Conservation (phyloP, 2,329 filamentous ascomycete species). For the Arthrinium phaeospermum region DNA sequence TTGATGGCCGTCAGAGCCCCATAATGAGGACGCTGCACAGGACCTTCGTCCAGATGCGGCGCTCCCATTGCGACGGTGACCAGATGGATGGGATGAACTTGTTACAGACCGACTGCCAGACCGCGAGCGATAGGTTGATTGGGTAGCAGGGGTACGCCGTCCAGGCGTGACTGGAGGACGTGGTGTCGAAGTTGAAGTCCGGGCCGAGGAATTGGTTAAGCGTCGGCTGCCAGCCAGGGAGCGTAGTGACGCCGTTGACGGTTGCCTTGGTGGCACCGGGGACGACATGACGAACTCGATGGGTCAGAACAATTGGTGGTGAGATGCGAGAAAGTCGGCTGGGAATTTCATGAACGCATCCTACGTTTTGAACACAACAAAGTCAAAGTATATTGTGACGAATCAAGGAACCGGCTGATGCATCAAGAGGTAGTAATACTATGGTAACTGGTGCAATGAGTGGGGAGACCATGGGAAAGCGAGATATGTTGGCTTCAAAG, state of each 20-base stretch:
- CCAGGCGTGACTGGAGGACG: constrained; percentile 27
- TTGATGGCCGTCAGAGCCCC: constrained; percentile 63
- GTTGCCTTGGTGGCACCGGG: constrained; percentile 21
- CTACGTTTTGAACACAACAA: not conserved
- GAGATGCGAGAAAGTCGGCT: not conserved
- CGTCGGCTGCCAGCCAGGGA: constrained; percentile 22
- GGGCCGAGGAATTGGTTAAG: constrained; percentile 22
- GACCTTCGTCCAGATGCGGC: constrained; percentile 53
- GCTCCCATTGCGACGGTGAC: constrained; percentile 36
- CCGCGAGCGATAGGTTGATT: constrained; percentile 35
- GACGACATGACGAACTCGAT: not conserved
- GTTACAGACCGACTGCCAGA: constrained; percentile 34
- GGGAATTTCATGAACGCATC: not conserved
- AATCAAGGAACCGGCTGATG: not conserved
- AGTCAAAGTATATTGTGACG: no score
- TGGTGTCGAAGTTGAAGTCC: constrained; percentile 30
- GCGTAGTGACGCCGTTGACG: constrained; percentile 24
- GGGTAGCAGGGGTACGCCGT: constrained; percentile 32
- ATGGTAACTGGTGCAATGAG: not conserved
- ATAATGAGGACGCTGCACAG: constrained; percentile 47
- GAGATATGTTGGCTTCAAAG: no score
- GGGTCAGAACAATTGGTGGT: not conserved
- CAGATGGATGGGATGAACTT: constrained; percentile 33
- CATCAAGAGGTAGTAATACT: not conserved
- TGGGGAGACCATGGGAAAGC: not conserved